Percentiles rank a stretch among this genome's conserved stretches.
These are phyloP conservation scores for Cornus florida DNA, from an alignment of 148 eudicot genomes.

Conservation along the genomic window DNA sequence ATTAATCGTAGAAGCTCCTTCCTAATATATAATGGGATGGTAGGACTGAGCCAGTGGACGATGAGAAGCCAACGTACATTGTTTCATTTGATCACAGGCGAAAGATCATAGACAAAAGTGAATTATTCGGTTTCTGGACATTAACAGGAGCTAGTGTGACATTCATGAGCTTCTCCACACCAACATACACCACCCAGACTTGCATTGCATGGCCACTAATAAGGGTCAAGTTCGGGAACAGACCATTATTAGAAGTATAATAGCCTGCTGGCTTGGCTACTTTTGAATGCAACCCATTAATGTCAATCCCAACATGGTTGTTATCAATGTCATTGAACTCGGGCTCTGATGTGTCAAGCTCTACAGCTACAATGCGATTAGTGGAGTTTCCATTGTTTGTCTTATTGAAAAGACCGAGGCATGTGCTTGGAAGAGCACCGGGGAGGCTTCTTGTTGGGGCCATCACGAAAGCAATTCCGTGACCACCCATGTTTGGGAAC, in stretches of 20 bases:
- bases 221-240: not conserved
- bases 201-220: not conserved
- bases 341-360: not conserved
- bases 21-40: conserved; percentile 15
- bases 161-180: not conserved
- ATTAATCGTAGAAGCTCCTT: conserved; percentile 23
- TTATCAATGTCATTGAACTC: not conserved
- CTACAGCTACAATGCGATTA: conserved; percentile 10
- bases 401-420: conserved; percentile 13
- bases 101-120: not conserved
- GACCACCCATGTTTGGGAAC: not conserved
- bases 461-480: not conserved
- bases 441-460: not conserved
- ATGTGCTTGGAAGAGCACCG: not conserved
- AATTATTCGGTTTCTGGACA: not conserved
- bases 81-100: not conserved
- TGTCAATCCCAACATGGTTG: conserved; percentile 9
- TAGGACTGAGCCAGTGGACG: conserved; percentile 21
- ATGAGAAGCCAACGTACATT: conserved; percentile 33
- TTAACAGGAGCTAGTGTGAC: not conserved
- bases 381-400: conserved; percentile 3
- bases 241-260: not conserved
- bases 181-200: conserved; percentile 4
- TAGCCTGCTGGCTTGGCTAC: not conserved
- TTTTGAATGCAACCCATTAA: not conserved